A percentile compares a stretch with the other conserved stretches of the same genome.
phyloP scores from a whole-genome alignment of 2,329 filamentous ascomycete species.

The Fusarium staphyleae region DNA sequence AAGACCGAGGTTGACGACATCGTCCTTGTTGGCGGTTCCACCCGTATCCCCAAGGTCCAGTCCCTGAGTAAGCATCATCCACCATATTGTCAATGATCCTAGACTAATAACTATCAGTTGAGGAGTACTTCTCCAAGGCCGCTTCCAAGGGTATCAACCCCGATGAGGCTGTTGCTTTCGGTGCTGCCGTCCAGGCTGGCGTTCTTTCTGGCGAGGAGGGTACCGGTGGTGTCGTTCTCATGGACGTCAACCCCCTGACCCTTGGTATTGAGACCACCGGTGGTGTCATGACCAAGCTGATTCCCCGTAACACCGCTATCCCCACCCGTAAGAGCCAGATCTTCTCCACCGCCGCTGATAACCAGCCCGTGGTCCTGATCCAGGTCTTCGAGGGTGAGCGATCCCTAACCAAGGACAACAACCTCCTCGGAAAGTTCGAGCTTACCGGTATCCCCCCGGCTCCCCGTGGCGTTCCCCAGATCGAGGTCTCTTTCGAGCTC shows the following conservation, averaged over 20 bases:
- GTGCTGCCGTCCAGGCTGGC: slow-evolving; percentile 96
- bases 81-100: no score
- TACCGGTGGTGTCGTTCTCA: slow-evolving; percentile 82
- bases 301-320: slow-evolving; percentile 92
- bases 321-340: slow-evolving; percentile 97
- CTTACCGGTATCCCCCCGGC: slow-evolving; percentile 94
- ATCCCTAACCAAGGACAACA: slow-evolving; percentile 95
- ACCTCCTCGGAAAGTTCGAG: slow-evolving; percentile 97
- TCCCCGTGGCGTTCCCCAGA: slow-evolving; percentile 95
- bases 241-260: slow-evolving; percentile 97
- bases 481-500: slow-evolving; percentile 97
- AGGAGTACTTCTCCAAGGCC: slow-evolving; percentile 97
- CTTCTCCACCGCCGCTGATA: slow-evolving; percentile 95
- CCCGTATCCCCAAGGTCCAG: slow-evolving; percentile 98
- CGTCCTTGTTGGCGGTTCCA: slow-evolving; percentile 96
- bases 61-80: slow-evolving; percentile 59
- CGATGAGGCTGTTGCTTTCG: slow-evolving; percentile 97
- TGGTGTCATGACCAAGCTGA: slow-evolving; percentile 97
- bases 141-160: slow-evolving; percentile 99
- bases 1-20: slow-evolving; percentile 96
- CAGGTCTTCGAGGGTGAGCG: slow-evolving; percentile 96
- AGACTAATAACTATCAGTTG: slow-evolving; percentile 53
- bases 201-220: slow-evolving; percentile 88
- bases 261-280: slow-evolving; percentile 98
- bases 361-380: slow-evolving; percentile 94